phyloP scores from a whole-genome alignment of 2,329 filamentous ascomycete species.

The Didymellaceae sp. region DNA sequence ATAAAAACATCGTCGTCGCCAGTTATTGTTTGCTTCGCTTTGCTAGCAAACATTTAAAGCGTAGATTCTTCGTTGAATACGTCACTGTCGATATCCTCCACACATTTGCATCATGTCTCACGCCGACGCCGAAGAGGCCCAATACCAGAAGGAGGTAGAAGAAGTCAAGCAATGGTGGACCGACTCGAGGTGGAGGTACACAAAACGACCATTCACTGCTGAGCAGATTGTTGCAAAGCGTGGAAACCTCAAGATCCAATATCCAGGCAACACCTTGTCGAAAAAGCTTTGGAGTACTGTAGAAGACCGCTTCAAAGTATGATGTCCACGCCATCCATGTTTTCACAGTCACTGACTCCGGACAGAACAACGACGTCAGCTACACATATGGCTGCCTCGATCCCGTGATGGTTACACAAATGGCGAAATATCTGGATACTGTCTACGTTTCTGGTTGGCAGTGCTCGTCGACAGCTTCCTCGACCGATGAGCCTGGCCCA shows the following conservation, averaged over 20 bases:
- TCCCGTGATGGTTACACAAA: slow-evolving; percentile 98
- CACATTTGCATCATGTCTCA: slow-evolving; percentile 33
- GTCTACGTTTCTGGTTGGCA: slow-evolving; percentile 99
- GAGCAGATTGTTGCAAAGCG: slow-evolving; percentile 97
- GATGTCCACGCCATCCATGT: neutral
- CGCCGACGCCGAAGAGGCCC: slow-evolving; percentile 71
- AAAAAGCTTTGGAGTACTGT: slow-evolving; percentile 96
- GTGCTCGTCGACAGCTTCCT: slow-evolving; percentile 93
- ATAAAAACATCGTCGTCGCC: neutral
- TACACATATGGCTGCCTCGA: slow-evolving; percentile 98
- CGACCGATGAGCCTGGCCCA: slow-evolving; percentile 93
- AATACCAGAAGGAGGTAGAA: slow-evolving; percentile 82
- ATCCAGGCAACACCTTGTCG: slow-evolving; percentile 84
- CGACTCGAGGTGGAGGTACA: slow-evolving; percentile 89
- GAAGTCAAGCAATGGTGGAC: slow-evolving; percentile 94
- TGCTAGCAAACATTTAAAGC: neutral
- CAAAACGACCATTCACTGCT: slow-evolving; percentile 89
- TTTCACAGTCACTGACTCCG: neutral
- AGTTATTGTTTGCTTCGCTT: neutral
- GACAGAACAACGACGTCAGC: slow-evolving; percentile 79
- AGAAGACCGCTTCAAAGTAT: slow-evolving; percentile 83
- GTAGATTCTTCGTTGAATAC: neutral
- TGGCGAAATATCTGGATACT: slow-evolving; percentile 98
- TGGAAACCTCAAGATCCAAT: slow-evolving; percentile 87
- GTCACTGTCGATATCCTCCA: slow-evolving; percentile 7